A percentile compares a stretch with the other conserved stretches of the same genome.
These are phyloP conservation scores for Trametes hirsuta DNA, from an alignment of 1,284 basidiomycete genomes.

Conservation along the genomic window DNA sequence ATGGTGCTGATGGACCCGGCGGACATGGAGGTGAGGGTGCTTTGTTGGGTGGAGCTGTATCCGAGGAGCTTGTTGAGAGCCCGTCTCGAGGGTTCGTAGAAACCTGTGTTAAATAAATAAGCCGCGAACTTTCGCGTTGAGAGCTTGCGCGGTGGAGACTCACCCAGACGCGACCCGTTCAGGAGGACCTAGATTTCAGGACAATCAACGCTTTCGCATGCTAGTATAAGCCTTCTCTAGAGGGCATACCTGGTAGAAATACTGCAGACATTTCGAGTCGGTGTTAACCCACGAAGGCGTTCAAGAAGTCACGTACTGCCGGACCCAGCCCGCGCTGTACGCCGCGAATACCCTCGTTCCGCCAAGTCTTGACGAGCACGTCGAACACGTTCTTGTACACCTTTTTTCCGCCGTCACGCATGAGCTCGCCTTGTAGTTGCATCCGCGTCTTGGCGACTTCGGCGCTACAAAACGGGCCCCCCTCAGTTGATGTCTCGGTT, in stretches of 20 bases:
- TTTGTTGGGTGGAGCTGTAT: constrained; percentile 61
- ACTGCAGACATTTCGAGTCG: constrained; percentile 47
- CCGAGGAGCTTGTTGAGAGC: constrained; percentile 73
- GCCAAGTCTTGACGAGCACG: constrained; percentile 90
- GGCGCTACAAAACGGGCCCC: constrained; percentile 38
- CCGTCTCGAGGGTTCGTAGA: constrained; percentile 92
- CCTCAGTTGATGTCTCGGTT: too few relatives aligned
- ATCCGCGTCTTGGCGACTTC: constrained; percentile 94
- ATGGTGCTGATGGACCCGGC: constrained; percentile 90
- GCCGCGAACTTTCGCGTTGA: constrained; percentile 4
- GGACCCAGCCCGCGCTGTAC: constrained; percentile 88
- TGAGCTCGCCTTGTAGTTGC: constrained; percentile 93
- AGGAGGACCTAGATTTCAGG: constrained; percentile 68
- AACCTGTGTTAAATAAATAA: constrained; percentile 54
- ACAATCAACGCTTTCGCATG: neutral
- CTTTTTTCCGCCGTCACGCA: constrained; percentile 68
- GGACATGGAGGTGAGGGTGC: constrained; percentile 74
- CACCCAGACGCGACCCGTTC: constrained; percentile 92
- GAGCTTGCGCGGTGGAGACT: constrained; percentile 19
- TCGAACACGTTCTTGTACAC: constrained; percentile 91
- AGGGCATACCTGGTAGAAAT: constrained; percentile 73
- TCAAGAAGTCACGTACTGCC: constrained; percentile 63
- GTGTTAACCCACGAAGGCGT: neutral
- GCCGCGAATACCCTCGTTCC: constrained; percentile 87
- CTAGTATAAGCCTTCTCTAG: neutral